These are phyloP conservation scores for Leccinum longicurvipes DNA, from an alignment of 768 basidiomycete species.

Conservation along the genomic window DNA sequence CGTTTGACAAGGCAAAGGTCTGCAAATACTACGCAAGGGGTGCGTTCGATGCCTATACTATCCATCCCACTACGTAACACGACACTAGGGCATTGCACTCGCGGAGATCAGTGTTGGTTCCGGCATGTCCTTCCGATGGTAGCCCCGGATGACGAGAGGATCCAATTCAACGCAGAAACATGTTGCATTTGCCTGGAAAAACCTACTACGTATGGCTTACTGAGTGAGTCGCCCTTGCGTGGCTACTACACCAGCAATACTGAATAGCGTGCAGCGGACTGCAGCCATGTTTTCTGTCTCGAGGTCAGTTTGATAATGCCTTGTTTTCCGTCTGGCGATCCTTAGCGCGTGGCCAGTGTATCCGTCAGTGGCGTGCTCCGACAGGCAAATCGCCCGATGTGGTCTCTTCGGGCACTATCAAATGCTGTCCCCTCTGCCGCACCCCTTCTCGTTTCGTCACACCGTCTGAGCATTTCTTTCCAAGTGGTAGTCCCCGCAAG, in stretches of 20 bases:
- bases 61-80: background rate
- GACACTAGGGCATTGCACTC: slow-evolving; percentile 61
- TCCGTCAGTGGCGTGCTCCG: slow-evolving; percentile 75
- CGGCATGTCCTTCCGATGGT: slow-evolving; percentile 41
- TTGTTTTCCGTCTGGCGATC: background rate
- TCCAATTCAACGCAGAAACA: slow-evolving; percentile 39
- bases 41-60: slow-evolving; percentile 20
- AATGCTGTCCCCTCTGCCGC: slow-evolving; percentile 80
- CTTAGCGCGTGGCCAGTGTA: slow-evolving; percentile 49
- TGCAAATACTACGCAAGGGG: slow-evolving; percentile 66
- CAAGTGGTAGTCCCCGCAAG: slow-evolving; percentile 53
- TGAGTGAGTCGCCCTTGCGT: slow-evolving; percentile 43
- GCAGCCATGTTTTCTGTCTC: slow-evolving; percentile 77
- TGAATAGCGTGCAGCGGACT: slow-evolving; percentile 48
- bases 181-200: slow-evolving; percentile 78
- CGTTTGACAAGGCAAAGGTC: slow-evolving; percentile 67
- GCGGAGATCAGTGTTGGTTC: slow-evolving; percentile 76
- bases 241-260: background rate
- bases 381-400: slow-evolving; percentile 49
- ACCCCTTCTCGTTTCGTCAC: slow-evolving; percentile 62
- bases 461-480: slow-evolving; percentile 69
- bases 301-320: slow-evolving; percentile 40
- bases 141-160: slow-evolving; percentile 22
- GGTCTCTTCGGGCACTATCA: slow-evolving; percentile 56
- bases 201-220: slow-evolving; percentile 63